These are phyloP conservation scores for Kentomonas sorsogonicus DNA, from an alignment of 208 protist genomes.

Conservation along the genomic window DNA sequence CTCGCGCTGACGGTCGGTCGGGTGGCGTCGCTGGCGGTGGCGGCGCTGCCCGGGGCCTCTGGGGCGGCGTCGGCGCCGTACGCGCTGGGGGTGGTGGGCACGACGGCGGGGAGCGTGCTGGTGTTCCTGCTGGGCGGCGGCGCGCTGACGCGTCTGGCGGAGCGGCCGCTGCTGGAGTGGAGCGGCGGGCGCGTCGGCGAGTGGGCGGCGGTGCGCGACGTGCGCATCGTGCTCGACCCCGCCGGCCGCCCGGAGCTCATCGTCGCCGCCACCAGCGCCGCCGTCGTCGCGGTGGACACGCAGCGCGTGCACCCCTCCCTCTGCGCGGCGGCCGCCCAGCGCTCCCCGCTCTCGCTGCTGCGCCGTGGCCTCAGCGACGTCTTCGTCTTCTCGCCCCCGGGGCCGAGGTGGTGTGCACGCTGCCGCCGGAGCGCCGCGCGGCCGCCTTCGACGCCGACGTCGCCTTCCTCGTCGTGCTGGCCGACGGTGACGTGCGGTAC, in stretches of 20 bases:
- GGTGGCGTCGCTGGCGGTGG: too few relatives aligned
- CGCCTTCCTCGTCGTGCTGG: conserved; percentile 55
- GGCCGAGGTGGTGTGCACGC: conserved; percentile 45
- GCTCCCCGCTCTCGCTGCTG: neutral
- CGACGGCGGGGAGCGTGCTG: conserved; percentile 34
- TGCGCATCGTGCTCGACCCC: conserved; percentile 51
- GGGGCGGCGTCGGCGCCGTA: too few relatives aligned
- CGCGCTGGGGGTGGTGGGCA: conserved; percentile 56
- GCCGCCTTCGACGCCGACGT: conserved; percentile 55
- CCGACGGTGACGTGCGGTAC: conserved; percentile 50
- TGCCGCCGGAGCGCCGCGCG: conserved; percentile 32
- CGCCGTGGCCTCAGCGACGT: neutral
- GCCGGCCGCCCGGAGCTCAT: conserved; percentile 60
- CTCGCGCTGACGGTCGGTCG: too few relatives aligned
- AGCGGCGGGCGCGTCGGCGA: conserved; percentile 25
- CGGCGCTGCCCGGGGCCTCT: conserved; percentile 32
- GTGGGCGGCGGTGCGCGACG: conserved; percentile 33
- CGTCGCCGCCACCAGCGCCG: conserved; percentile 29
- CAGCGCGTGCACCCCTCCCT: conserved; percentile 14
- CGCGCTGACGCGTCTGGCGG: conserved; percentile 26
- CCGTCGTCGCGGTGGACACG: conserved; percentile 43
- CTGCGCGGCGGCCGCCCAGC: neutral
- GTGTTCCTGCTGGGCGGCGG: conserved; percentile 41
- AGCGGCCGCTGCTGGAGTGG: conserved; percentile 23
- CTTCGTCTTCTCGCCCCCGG: neutral